Base-by-base conservation (phyloP, 768 basidiomycete genomes). In the Butyriboletus loyo region DNA sequence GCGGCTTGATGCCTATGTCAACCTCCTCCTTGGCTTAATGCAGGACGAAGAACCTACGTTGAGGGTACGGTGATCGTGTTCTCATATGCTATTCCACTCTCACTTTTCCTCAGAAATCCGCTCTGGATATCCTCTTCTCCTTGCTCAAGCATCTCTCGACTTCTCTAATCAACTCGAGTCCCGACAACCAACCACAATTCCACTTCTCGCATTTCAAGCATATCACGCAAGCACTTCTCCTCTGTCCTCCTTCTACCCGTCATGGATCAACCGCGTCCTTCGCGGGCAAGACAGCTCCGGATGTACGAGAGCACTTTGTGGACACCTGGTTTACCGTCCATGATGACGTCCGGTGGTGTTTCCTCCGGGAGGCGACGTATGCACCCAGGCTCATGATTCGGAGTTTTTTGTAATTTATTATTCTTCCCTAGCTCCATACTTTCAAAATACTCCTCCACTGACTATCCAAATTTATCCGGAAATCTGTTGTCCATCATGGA, bases 261-360 rank as follows among this genome's bases (percentile, higher is more conserved):
- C 48, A 47, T 43, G 41, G 49, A 54, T 65, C 38, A 28, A 46
- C 53, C 1, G 52, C 60, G 37, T 38, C 60, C 17, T 60, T 67
- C 36, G 65, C 73, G 24, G 70, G 74, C 2, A 66, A 71, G 32
- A 69, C 85, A 17, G 80, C 85, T 49, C 48, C 74, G 5, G 86
- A 88, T 51, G 82, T 91, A 4, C 71, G 84, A 24, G 72, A 82
- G 38, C 69, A 77, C 11, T 91, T 92, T 61, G 72, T 84, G 49
- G 78, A 80, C 42, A 84, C 79, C 14, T 94, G 87, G 85, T 78
- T 91, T 59, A 84, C 82, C 57, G 81, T 87, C 13, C 64, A 89
- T 65, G 88, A 92, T 61, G 92, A 96, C 61, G 73, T 95, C 30
- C 81, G 92, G 53, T 95, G 89, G 89, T 90, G 88, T 73, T 93